These are phyloP conservation scores for Limonium bicolor DNA, from an alignment of 148 eudicot genomes.

Conservation along the genomic window DNA sequence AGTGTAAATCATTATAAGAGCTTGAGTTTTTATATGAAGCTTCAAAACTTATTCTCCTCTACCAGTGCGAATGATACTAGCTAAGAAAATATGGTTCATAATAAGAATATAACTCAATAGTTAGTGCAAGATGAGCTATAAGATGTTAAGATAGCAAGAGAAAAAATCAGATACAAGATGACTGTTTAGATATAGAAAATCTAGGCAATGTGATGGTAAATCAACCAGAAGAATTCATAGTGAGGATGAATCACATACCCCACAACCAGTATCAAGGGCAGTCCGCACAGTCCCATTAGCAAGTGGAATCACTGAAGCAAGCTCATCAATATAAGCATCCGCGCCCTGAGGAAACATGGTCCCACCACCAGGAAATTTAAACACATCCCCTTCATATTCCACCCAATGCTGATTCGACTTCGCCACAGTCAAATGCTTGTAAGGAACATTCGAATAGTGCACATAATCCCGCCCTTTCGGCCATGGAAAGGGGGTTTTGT, in stretches of 20 bases:
- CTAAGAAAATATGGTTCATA: no score
- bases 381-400: conserved; percentile 57
- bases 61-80: no score
- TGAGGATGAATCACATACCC: conserved; percentile 27
- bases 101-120: no score
- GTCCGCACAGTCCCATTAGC: conserved; percentile 60
- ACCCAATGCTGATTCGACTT: conserved; percentile 86
- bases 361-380: conserved; percentile 89
- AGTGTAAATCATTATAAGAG: no score
- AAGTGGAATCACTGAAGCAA: conserved; percentile 73
- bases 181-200: no score
- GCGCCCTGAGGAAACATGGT: conserved; percentile 91
- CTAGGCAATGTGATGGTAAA: no score
- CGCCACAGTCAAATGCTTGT: conserved; percentile 61
- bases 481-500: conserved; percentile 65
- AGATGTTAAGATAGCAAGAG: no score
- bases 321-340: conserved; percentile 75
- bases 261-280: conserved; percentile 77
- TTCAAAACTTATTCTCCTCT: no score
- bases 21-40: no score
- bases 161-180: no score
- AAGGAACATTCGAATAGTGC: conserved; percentile 76
- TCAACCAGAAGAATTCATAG: no score
- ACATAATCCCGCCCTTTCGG: conserved; percentile 81
- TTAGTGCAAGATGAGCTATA: no score